Base-by-base conservation (phyloP, 208 protist species). In the Borovskyia barvae region DNA sequence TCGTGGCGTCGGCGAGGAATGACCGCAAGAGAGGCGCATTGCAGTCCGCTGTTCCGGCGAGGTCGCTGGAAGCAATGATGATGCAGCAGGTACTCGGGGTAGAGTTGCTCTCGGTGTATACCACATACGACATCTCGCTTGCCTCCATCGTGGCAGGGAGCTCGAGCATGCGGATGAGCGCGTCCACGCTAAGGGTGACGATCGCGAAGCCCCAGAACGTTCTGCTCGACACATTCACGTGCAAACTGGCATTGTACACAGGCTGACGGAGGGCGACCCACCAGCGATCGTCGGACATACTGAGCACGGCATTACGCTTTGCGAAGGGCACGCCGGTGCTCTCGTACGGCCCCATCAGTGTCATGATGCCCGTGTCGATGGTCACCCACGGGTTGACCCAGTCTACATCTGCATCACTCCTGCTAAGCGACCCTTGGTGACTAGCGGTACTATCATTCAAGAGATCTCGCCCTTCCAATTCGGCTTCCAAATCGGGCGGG, bases 131-230 rank as follows among this genome's bases (percentile, higher is more conserved):
- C 53, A 75, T 73, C 24, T 42, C 6, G 19, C 24, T n/a, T 2
- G 11, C 42, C 5, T 57, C 0, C 54, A 75, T 69, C 2, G 19
- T 24, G n/a, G 51, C 20, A 22, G 45, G 39, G 14, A 72, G 57
- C 17, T n/a, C 4, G 9, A 57, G 48, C 1, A 28, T 8, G 2
- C 52, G 32, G n/a, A 91, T 47, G 14, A 88, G 54, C 1, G 43
- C 20, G 33, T 68, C 58, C 15, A 91, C 51, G 40, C 62, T 77
- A 17, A 84, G 42, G 0, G 70, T 35, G 17, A 65, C 56, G 36
- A 72, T 59, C 15, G 60, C 64, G 54, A 94, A 91, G 32, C 87
- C 87, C 84, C 87, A 94, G 59, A 94, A 94, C 41, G 63, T 82
- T 5, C 55, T 11, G 2, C 25, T 9, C 5, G 42, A 46, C 15